phyloP scores from a whole-genome alignment of 306 rosid species.

The Prunus mume region DNA sequence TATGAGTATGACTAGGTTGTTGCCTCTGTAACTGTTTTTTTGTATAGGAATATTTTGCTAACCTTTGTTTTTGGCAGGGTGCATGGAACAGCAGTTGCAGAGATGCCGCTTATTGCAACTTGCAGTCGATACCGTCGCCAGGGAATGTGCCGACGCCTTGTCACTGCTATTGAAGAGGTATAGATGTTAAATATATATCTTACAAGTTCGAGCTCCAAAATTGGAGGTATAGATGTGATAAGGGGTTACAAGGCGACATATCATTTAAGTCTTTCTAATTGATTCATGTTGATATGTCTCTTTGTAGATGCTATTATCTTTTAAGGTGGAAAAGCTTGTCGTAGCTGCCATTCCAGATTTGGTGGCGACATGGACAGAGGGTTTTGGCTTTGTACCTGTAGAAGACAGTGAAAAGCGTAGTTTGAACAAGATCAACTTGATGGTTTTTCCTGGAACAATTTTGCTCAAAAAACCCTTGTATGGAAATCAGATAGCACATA shows the following conservation, averaged over 20 bases:
- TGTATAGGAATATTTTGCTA: not conserved
- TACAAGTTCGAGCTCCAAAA: not conserved
- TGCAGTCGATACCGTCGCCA: conserved; percentile 85
- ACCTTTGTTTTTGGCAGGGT: conserved; percentile 50
- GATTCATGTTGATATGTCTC: conserved; percentile 23
- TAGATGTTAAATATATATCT: not conserved
- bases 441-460: conserved; percentile 94
- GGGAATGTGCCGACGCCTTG: conserved; percentile 94
- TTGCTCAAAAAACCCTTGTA: conserved; percentile 68
- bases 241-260: too few relatives aligned
- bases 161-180: conserved; percentile 85
- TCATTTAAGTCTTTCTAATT: conserved; percentile 3
- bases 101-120: conserved; percentile 98
- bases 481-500: conserved; percentile 30
- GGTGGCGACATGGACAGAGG: conserved; percentile 85
- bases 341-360: conserved; percentile 89
- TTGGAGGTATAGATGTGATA: too few relatives aligned
- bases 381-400: conserved; percentile 77
- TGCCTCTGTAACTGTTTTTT: not conserved
- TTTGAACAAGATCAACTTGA: conserved; percentile 65
- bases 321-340: conserved; percentile 85
- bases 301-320: conserved; percentile 66
- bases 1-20: not conserved
- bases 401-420: conserved; percentile 59
- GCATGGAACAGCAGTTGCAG: conserved; percentile 85